A percentile compares a stretch with the other conserved stretches of the same genome.
These are phyloP conservation scores for Gossypium arboreum DNA, from an alignment of 345 rosid genomes.

Conservation along the genomic window DNA sequence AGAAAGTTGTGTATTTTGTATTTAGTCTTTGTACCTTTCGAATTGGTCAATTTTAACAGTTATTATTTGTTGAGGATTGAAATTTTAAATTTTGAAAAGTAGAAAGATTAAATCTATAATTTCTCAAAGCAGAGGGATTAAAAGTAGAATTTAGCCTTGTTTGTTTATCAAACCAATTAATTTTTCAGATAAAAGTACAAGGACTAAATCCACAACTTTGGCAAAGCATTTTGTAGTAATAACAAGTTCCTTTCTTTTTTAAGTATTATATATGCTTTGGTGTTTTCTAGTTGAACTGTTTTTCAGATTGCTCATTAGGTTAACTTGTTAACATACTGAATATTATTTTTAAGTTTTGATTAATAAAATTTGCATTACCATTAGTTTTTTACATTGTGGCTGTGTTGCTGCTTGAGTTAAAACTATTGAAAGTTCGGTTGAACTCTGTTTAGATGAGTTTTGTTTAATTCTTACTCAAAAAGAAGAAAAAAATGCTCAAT, in stretches of 20 bases:
- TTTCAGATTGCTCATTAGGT: not conserved
- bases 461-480: not conserved
- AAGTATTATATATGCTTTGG: not conserved
- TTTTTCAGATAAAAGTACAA: not conserved
- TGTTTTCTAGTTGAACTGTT: not conserved
- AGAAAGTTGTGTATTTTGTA: too few relatives aligned
- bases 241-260: not conserved
- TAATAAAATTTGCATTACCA: not conserved
- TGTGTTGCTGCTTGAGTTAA: not conserved
- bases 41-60: too few relatives aligned
- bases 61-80: too few relatives aligned
- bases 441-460: not conserved
- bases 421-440: not conserved
- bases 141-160: too few relatives aligned
- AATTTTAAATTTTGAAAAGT: too few relatives aligned
- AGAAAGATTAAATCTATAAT: too few relatives aligned
- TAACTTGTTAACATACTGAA: not conserved
- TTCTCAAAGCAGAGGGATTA: too few relatives aligned
- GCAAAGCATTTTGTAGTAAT: not conserved
- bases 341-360: not conserved
- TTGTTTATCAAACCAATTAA: constrained; percentile 8
- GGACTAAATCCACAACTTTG: too few relatives aligned
- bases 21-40: too few relatives aligned
- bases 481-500: not conserved
- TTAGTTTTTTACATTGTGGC: not conserved